phyloP scores from a whole-genome alignment of 2,329 filamentous ascomycete species.

The Botryosphaeria dothidea region DNA sequence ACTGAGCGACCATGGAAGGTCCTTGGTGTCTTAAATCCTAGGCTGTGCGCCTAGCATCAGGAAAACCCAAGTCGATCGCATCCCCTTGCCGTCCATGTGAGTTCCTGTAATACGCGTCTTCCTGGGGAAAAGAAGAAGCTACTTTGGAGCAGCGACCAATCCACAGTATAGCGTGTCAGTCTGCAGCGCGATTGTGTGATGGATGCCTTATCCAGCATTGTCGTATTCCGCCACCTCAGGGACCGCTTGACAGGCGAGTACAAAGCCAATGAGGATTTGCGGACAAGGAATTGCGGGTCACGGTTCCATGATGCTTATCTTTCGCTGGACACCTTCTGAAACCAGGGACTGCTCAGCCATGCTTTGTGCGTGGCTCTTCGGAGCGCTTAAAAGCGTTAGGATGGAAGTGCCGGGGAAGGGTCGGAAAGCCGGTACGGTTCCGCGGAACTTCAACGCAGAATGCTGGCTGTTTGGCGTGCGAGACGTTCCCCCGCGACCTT shows the following conservation, averaged over 20 bases:
- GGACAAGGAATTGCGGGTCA: not conserved
- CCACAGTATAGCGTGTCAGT: not conserved
- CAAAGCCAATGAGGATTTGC: not conserved
- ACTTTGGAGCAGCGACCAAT: not conserved
- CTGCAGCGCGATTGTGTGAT: not conserved
- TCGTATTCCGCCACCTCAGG: not conserved
- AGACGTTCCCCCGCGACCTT: no score
- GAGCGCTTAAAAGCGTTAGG: not conserved
- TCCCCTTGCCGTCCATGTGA: no score
- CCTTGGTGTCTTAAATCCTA: not conserved
- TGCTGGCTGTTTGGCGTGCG: no score
- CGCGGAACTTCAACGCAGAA: no score
- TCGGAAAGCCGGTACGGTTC: no score
- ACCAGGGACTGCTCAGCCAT: not conserved
- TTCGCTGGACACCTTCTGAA: not conserved
- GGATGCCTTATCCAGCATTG: not conserved
- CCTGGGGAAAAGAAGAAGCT: not conserved
- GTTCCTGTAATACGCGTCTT: no score
- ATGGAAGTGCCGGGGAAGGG: not conserved
- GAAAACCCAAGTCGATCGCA: not conserved
- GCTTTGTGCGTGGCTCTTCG: not conserved
- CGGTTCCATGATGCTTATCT: not conserved
- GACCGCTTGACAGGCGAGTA: not conserved
- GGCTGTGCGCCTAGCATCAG: not conserved
- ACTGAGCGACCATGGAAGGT: not conserved